Evolutionary conservation across 2,329 filamentous ascomycete genomes (phyloP), one percentile per base, ranked within the genome.

Genomic region (Sarocladium strictum): DNA sequence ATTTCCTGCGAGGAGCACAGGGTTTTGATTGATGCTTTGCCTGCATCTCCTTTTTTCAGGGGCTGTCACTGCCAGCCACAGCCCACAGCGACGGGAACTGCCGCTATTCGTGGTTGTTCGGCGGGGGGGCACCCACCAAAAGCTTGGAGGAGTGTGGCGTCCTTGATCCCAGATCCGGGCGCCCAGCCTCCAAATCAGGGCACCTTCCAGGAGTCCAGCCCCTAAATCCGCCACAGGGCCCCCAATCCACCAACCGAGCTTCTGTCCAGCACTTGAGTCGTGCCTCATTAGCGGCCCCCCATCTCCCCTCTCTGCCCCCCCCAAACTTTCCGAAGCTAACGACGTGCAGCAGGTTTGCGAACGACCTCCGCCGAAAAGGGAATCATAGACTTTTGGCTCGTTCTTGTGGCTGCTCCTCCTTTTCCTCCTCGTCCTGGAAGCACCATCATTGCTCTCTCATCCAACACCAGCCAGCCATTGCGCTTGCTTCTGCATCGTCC

Each of bases 61-160:
- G 43, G 23, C 43, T 47, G 21, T 23, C 21, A n/a, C 23, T 11
- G 24, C 35, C 15, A 51, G 47, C 27, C 19, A 32, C 47, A 51
- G 29, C 17, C 47, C 47, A 35, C 29, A 51, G 24, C 29, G 14
- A 51, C 47, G 47, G 47, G 47, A 51, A 35, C 27, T 33, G 47
- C 47, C 47, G 47, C 47, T 19, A 35, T 51, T 51, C 27, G 47
- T 51, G 47, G 47, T 51, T 51, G 27, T 51, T 33, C 47, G 23
- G 47, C 29, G 47, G 47, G 47, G 47, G 35, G 21, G 24, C 47
- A 23, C 6, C 27, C 27, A 35, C 26, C 12, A 35, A 4, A 10
- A 5, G 15, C 37, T 19, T n/a, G 6, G 37, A n/a, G n/a, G n/a
- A 19, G 37, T 40, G 37, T n/a, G 37, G 37, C 37, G n/a, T 40